Evolutionary conservation across 345 rosid species (phyloP).

Genomic region (Eucalyptus victrix): DNA sequence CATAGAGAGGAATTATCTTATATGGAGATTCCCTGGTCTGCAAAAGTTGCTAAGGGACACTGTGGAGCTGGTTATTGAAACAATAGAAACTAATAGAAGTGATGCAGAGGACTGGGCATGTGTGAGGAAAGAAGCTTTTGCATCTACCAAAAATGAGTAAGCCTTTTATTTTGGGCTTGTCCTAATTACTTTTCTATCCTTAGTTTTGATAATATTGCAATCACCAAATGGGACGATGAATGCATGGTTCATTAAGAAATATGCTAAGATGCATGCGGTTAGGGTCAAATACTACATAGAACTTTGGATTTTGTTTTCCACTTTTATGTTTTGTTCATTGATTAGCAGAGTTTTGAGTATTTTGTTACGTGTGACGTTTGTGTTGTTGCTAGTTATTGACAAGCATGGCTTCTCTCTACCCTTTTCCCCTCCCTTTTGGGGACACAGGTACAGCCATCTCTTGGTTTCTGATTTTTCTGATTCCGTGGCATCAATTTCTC

Average conservation of each 20-base stretch:
- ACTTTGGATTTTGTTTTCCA: background rate
- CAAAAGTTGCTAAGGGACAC: slow-evolving; percentile 57
- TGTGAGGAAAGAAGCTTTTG: slow-evolving; percentile 69
- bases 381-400: background rate
- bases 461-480: slow-evolving; percentile 71
- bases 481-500: slow-evolving; percentile 59
- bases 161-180: slow-evolving; percentile 3
- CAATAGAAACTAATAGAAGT: slow-evolving; percentile 30
- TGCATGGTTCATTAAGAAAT: background rate
- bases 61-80: slow-evolving; percentile 39
- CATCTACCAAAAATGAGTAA: slow-evolving; percentile 76
- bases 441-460: slow-evolving; percentile 50
- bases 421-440: background rate
- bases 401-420: background rate
- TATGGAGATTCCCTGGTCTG: slow-evolving; percentile 88
- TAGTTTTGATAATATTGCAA: background rate
- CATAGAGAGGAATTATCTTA: slow-evolving; percentile 65
- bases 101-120: slow-evolving; percentile 73
- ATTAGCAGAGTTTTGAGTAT: background rate
- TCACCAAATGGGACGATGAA: background rate
- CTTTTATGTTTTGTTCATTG: background rate
- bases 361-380: background rate
- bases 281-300: background rate
- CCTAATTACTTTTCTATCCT: background rate
- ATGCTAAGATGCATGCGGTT: background rate